Base-by-base conservation (phyloP, 352 stramenopile species). In the Phytopythium ostracodes region DNA sequence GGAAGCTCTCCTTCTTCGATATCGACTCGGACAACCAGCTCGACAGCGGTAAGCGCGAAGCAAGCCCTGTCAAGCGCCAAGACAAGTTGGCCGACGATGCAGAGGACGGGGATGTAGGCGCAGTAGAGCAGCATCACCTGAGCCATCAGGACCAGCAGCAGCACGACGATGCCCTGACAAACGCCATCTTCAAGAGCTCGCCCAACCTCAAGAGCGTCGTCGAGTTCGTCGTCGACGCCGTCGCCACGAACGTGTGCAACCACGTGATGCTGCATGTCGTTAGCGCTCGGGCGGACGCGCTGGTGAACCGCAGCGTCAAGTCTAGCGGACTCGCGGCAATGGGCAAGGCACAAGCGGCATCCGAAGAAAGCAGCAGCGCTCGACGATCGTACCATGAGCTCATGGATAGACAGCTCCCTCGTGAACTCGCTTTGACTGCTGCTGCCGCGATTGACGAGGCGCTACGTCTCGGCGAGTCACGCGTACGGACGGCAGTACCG, bases 141-240 rank as follows among this genome's bases (percentile, higher is more conserved):
- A 0, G 24, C 43, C 36, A 29, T 42, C 22, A 44, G 14, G 5
- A 12, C 6, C 17, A 18, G 5, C 22, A 40, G 31, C 29, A 57
- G 17, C 46, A 76, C 31, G 62, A 65, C 4, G 73, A 82, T 52
- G 67, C 62, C n/a, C 58, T 91, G 17, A 71, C 68, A 0, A 66
- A 81, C 2, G 68, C 79, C 1, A 64, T 89, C 53, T 89, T 88
- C 68, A 91, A 88, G 55, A 50, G 84, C 22, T 77, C 89, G 17
- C 79, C 79, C 2, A 76, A 75, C 53, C 40, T 89, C 22, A 81
- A 87, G 43, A 63, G 63, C 15, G 71, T 77, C 11, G 72, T 89
- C 24, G 82, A 89, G 7, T 87, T 89, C 61, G 76, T 91, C 10
- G 82, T 89, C 9, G 76, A 76, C 20, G 78, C 71, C 18, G 76